Evolutionary conservation across 257 asterid genomes (phyloP).

Genomic region (Jaltomata sinuosa): DNA sequence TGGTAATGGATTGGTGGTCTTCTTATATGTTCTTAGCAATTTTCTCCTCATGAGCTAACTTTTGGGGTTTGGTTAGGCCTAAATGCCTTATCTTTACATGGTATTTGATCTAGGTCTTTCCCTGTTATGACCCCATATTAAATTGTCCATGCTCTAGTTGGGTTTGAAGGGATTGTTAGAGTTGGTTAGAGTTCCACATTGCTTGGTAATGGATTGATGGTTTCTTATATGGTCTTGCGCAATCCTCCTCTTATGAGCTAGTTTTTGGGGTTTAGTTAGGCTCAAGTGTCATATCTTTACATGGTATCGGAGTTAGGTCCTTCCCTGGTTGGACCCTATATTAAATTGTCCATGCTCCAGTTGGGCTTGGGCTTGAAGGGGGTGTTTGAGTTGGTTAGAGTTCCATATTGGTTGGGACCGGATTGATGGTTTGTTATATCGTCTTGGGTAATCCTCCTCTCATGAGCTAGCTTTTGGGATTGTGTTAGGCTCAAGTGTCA

Average conservation of each 20-base stretch:
- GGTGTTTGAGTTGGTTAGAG: not conserved
- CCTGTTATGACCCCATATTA: too few relatives aligned
- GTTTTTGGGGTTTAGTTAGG: too few relatives aligned
- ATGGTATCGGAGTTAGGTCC: too few relatives aligned
- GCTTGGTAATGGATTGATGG: not conserved
- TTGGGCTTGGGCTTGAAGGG: not conserved
- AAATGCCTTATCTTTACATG: not conserved
- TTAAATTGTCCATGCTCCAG: not conserved
- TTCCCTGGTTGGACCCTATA: too few relatives aligned
- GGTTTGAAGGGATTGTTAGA: too few relatives aligned
- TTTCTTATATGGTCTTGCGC: not conserved
- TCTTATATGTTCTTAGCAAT: not conserved
- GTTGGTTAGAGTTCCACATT: not conserved
- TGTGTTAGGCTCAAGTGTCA: not conserved
- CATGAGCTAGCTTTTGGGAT: not conserved
- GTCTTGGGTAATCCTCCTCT: not conserved
- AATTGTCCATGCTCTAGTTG: too few relatives aligned
- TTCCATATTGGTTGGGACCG: not conserved
- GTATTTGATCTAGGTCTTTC: too few relatives aligned
- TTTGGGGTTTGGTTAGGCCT: not conserved
- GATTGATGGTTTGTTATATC: not conserved
- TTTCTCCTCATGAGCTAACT: not conserved
- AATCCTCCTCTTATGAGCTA: too few relatives aligned
- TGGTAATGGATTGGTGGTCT: not conserved
- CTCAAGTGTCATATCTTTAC: too few relatives aligned